A percentile compares a stretch with the other conserved stretches of the same genome.
Conservation (phyloP, 2,329 filamentous ascomycete species). For the Cladobotryum mycophilum region DNA sequence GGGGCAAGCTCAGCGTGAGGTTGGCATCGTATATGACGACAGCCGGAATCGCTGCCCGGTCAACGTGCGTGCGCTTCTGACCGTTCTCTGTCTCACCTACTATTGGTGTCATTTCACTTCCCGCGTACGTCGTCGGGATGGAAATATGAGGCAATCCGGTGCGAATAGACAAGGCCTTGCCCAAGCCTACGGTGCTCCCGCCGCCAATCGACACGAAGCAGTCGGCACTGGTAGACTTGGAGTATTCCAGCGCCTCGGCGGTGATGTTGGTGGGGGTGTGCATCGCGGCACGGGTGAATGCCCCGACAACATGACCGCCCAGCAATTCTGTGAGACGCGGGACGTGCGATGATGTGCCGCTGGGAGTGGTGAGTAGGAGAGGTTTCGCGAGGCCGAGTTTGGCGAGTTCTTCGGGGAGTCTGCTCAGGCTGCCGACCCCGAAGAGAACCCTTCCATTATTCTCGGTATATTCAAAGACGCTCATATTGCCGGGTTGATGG, state of each 20-base stretch:
- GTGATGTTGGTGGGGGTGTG: slow-evolving; percentile 55
- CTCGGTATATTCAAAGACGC: slow-evolving; percentile 3
- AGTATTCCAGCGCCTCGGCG: slow-evolving; percentile 46
- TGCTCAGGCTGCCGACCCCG: slow-evolving; percentile 47
- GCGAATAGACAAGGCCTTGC: slow-evolving; percentile 50
- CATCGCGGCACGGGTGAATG: slow-evolving; percentile 53
- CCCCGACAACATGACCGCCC: slow-evolving; percentile 5
- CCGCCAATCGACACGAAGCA: slow-evolving; percentile 30
- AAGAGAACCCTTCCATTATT: slow-evolving; percentile 39
- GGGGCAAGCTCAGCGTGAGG: slow-evolving; percentile 53
- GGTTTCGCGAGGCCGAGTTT: slow-evolving; percentile 43
- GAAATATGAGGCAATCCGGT: slow-evolving; percentile 46
- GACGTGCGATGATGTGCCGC: slow-evolving; percentile 1
- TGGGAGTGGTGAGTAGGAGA: slow-evolving; percentile 48
- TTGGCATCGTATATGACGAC: slow-evolving; percentile 61
- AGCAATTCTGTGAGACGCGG: not conserved
- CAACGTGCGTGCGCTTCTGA: slow-evolving; percentile 49
- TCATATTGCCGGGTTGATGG: not conserved
- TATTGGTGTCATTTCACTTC: slow-evolving; percentile 60
- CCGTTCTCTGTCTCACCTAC: slow-evolving; percentile 56
- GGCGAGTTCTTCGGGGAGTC: slow-evolving; percentile 36
- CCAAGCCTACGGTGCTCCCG: slow-evolving; percentile 44
- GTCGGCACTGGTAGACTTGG: slow-evolving; percentile 41
- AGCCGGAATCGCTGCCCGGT: slow-evolving; percentile 53
- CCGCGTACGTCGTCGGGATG: slow-evolving; percentile 56